Base-by-base conservation (phyloP, 176 grass and related monocot genomes). In the Areca catechu region DNA sequence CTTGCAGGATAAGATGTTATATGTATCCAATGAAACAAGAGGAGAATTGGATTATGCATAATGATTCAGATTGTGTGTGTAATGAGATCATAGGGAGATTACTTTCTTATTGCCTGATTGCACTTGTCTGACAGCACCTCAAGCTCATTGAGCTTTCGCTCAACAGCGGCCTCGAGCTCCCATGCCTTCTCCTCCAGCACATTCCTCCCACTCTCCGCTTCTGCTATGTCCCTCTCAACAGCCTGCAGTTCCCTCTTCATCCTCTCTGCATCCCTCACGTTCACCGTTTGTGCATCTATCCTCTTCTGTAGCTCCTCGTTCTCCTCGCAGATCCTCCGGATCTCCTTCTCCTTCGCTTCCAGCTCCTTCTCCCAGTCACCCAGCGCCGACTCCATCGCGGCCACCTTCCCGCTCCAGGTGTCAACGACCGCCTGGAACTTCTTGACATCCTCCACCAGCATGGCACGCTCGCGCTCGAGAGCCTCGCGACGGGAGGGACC, bases 371-470 rank as follows among this genome's bases (percentile, higher is more conserved):
- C 68, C 69, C 67, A 19, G 17, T 69, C 74, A 25, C 19, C 4
- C 3, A 69, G 21, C 0, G 73, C 56, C 0, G 80, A 69, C 29
- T 92, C 78, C 93, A 78, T 88, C 22, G 78, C 76, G 4, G 58
- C 28, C 10, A 92, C 71, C 76, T 85, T 84, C 1, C 51, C 54
- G 5, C 59, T 54, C 86, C 86, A 98, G 7, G 56, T 68, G 62
- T 89, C 54, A 43, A 92, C 80, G 61, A 98, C 81, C 0, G 81
- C 62, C 56, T 89, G 75, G 58, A 97, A 97, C 61, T 97, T 97
- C 15, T 54, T n/a, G 16, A 80, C 48, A 19, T 98, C 93, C 14
- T 70, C 78, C 18, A 53, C 71, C 4, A 92, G 53, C 22, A 75
- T 37, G 23, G 51, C 75, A 50, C 69, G 78, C 56, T 88, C 69